Evolutionary conservation across 2,329 filamentous ascomycete genomes (phyloP).

Genomic region (Teratosphaeria nubilosa): DNA sequence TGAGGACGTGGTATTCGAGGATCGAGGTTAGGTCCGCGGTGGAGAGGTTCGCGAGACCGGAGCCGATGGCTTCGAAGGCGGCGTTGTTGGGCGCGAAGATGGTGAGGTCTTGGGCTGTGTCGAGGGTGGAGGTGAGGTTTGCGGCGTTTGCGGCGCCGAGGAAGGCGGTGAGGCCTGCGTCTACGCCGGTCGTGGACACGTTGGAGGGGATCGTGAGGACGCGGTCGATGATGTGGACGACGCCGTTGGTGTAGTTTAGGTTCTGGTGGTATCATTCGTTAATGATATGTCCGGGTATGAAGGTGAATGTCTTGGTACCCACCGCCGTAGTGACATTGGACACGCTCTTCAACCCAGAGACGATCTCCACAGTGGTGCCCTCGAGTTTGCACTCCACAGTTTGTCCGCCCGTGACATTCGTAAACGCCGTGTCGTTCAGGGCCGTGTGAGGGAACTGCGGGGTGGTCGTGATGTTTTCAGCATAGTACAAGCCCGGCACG

Average conservation of each 20-base stretch:
- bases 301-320: constrained; percentile 15
- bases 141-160: constrained; percentile 32
- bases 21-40: constrained; percentile 41
- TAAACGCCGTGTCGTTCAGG: constrained; percentile 42
- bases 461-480: constrained; percentile 28
- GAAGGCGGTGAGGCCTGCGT: constrained; percentile 30
- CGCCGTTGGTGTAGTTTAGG: constrained; percentile 35
- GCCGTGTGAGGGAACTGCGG: constrained; percentile 38
- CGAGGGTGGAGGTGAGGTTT: constrained; percentile 32
- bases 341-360: constrained; percentile 42
- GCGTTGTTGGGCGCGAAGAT: constrained; percentile 55
- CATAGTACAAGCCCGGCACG: constrained; percentile 41
- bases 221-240: constrained; percentile 38
- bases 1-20: constrained; percentile 55
- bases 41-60: constrained; percentile 39
- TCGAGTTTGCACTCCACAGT: constrained; percentile 33
- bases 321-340: constrained; percentile 42
- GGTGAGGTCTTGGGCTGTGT: constrained; percentile 42
- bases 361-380: constrained; percentile 31
- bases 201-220: constrained; percentile 32
- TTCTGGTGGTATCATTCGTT: constrained; percentile 21
- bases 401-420: constrained; percentile 52
- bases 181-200: constrained; percentile 22
- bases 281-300: background rate
- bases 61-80: constrained; percentile 50